A percentile compares a stretch with the other conserved stretches of the same genome.
These are phyloP conservation scores for Shiraia bambusicola DNA, from an alignment of 2,329 filamentous ascomycete genomes.

Conservation along the genomic window DNA sequence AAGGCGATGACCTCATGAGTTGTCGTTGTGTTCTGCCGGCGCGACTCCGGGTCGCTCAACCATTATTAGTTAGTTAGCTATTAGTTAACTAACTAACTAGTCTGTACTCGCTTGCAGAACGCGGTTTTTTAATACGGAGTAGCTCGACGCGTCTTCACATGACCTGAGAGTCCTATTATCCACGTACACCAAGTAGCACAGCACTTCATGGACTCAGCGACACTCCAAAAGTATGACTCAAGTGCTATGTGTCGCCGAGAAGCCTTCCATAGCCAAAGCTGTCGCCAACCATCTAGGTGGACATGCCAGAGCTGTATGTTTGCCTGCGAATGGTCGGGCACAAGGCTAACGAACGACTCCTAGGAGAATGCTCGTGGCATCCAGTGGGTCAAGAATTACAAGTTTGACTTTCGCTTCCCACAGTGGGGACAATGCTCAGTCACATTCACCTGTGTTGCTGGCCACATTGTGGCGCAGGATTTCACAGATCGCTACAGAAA, in stretches of 20 bases:
- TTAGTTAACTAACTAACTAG: too few species aligned
- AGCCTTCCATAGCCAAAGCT: slow-evolving; percentile 93
- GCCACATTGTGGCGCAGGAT: slow-evolving; percentile 80
- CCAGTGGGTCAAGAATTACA: slow-evolving; percentile 89
- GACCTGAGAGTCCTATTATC: slow-evolving; percentile 12
- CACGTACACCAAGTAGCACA: background rate
- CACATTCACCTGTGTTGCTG: slow-evolving; percentile 90
- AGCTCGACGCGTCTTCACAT: slow-evolving; percentile 41
- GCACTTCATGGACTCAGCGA: slow-evolving; percentile 7
- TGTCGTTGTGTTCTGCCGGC: slow-evolving; percentile 13
- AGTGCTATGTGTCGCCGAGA: slow-evolving; percentile 77
- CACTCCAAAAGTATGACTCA: slow-evolving; percentile 43
- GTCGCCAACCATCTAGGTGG: slow-evolving; percentile 88
- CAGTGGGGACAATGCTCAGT: slow-evolving; percentile 80
- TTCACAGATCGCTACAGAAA: slow-evolving; percentile 73
- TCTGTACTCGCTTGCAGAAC: slow-evolving; percentile 16
- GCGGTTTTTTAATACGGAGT: slow-evolving; percentile 23
- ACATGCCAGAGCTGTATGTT: slow-evolving; percentile 66
- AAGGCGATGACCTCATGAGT: slow-evolving; percentile 32
- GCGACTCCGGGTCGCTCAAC: slow-evolving; percentile 8
- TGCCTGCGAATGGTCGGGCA: background rate
- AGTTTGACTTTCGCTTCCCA: slow-evolving; percentile 86
- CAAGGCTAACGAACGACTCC: slow-evolving; percentile 12
- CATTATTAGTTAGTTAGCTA: too few species aligned
- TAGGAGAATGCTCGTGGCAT: slow-evolving; percentile 68